Percentiles rank a stretch among this genome's conserved stretches.
Conservation (phyloP, 2,329 filamentous ascomycete genomes). For the Ophiostoma montium region DNA sequence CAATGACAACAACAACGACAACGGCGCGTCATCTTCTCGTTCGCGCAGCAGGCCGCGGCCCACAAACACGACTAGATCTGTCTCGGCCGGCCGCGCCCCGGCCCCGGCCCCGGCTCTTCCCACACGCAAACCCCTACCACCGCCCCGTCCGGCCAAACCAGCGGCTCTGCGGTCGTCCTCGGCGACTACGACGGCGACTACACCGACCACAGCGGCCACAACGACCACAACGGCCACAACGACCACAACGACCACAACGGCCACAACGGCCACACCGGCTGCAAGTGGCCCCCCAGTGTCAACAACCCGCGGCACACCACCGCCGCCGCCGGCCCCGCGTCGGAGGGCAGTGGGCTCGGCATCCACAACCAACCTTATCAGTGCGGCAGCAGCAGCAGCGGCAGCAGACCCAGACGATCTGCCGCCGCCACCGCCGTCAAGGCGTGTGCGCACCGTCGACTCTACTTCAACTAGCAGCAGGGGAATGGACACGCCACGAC, state of each 20-base stretch:
- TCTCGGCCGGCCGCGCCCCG: not conserved
- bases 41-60: too few relatives aligned
- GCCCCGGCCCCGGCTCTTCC: not conserved
- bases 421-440: slow-evolving; percentile 9
- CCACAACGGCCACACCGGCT: not conserved
- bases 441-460: slow-evolving; percentile 1
- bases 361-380: slow-evolving; percentile 21
- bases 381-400: too few relatives aligned
- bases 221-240: not conserved
- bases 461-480: not conserved
- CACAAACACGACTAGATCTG: too few relatives aligned
- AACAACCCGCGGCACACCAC: not conserved
- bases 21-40: not conserved
- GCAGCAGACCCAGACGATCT: slow-evolving; percentile 8
- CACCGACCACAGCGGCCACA: not conserved
- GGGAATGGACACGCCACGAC: slow-evolving; percentile 4
- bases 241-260: not conserved
- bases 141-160: slow-evolving; percentile 45
- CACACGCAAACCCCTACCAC: slow-evolving; percentile 25
- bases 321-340: slow-evolving; percentile 8
- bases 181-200: slow-evolving; percentile 13
- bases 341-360: slow-evolving; percentile 1
- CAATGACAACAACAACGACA: too few relatives aligned
- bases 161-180: slow-evolving; percentile 33
- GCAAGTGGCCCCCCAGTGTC: too few relatives aligned